phyloP scores from a whole-genome alignment of 805 yeast genomes.

The Cyberlindnera mississippiensis region DNA sequence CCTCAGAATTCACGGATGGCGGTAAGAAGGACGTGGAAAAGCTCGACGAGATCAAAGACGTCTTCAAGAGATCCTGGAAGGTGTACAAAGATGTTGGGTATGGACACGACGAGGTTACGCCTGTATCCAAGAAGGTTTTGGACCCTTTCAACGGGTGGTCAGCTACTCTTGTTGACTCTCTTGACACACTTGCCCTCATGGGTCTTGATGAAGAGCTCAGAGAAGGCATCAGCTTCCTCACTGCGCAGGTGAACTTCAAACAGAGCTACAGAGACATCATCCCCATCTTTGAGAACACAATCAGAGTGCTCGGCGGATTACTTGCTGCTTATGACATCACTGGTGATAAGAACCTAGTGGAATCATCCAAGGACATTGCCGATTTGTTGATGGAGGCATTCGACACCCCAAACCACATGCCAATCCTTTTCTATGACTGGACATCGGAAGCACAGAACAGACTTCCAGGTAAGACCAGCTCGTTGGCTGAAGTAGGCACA shows the following conservation, averaged over 20 bases:
- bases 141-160: conserved; percentile 51
- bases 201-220: conserved; percentile 36
- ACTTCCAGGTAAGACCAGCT: conserved; percentile 34
- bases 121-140: conserved; percentile 31
- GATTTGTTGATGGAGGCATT: conserved; percentile 49
- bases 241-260: conserved; percentile 34
- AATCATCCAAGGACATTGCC: conserved; percentile 43
- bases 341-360: conserved; percentile 30
- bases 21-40: conserved; percentile 27
- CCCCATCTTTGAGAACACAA: conserved; percentile 48
- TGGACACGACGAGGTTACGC: conserved; percentile 44
- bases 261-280: conserved; percentile 37
- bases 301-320: conserved; percentile 50
- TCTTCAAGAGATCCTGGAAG: conserved; percentile 41
- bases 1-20: conserved; percentile 27
- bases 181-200: conserved; percentile 50
- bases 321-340: conserved; percentile 50
- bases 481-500: conserved; percentile 46
- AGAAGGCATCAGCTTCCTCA: conserved; percentile 35
- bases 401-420: conserved; percentile 57
- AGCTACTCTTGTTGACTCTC: conserved; percentile 44
- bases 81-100: conserved; percentile 39
- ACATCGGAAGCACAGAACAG: conserved; percentile 32
- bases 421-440: conserved; percentile 44
- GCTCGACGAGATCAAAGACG: conserved; percentile 31